Evolutionary conservation across 257 asterid species (phyloP).

Genomic region (Fraxinus pennsylvanica): DNA sequence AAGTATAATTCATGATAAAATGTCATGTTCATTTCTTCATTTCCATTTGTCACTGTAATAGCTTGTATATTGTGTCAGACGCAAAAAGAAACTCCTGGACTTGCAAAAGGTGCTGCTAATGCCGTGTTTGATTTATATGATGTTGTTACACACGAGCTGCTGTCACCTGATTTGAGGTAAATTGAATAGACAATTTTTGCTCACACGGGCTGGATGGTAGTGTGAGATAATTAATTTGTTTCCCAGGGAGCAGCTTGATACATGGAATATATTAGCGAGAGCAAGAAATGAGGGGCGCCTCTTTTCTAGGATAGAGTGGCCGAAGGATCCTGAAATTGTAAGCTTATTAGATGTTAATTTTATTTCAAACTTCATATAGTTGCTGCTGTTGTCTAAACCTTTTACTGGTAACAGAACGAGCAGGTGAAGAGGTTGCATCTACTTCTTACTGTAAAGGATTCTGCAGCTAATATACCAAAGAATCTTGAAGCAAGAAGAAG

Average conservation of each 20-base stretch:
- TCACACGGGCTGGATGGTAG: neutral
- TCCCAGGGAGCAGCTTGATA: constrained; percentile 92
- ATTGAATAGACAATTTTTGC: constrained; percentile 22
- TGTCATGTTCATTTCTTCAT: constrained; percentile 10
- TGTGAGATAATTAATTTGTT: constrained; percentile 17
- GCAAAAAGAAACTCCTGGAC: constrained; percentile 77
- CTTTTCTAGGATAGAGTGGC: constrained; percentile 94
- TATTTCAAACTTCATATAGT: neutral
- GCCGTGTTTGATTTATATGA: constrained; percentile 88
- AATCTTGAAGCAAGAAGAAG: constrained; percentile 97
- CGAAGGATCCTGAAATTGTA: constrained; percentile 86
- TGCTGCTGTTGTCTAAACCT: constrained; percentile 17
- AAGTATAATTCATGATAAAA: constrained; percentile 7
- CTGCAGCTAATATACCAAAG: constrained; percentile 92
- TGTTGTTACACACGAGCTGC: constrained; percentile 88
- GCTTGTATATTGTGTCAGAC: constrained; percentile 44
- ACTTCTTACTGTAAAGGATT: constrained; percentile 93
- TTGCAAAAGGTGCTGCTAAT: constrained; percentile 89
- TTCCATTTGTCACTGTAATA: constrained; percentile 27
- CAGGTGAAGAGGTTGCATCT: constrained; percentile 95
- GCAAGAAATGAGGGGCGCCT: constrained; percentile 97
- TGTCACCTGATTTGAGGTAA: constrained; percentile 83
- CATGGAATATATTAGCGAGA: constrained; percentile 84
- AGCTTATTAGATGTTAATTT: constrained; percentile 21
- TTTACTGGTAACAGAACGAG: constrained; percentile 63